Base-by-base conservation (phyloP, 192 early-diverging fungal species). In the Backusella psychrophila region DNA sequence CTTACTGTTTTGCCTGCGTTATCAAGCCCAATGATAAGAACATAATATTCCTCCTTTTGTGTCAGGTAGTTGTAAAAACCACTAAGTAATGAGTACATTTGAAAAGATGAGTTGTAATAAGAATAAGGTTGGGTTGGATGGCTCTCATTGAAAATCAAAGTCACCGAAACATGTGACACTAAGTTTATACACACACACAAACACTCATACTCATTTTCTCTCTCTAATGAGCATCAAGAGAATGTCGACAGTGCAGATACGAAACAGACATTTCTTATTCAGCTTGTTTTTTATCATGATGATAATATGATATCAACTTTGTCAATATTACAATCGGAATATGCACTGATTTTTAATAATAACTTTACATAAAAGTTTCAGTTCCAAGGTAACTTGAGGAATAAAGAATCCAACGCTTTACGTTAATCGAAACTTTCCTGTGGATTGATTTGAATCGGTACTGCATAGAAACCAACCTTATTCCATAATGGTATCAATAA, bases 11-110 rank as follows among this genome's bases (percentile, higher is more conserved):
- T 99, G 59, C 97, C 97, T n/a, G 96, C 94, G 82, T 96, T 95
- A 79, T 99, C 97, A 26, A 98, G 90, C 35, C 97, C 97, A 38
- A 99, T 84, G 68, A 99, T 94, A n/a, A 99, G 88, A 63, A 98
- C 90, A 71, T 92, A 95, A 86, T 91, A 99, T 76, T 97, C 95
- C 81, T 98, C 96, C 75, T 90, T 94, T 67, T 91, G 86, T 46
- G 94, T 97, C 72, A 93, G 87, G 78, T 97, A 93, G 77, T 91
- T 87, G 83, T 99, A 98, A 19, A 96, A 88, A 26, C 96, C 97
- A 65, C 90, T 91, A 12, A 98, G 82, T 63, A 99, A 89, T 34
- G 97, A 93, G 84, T 95, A 98, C 97, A 99, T 99, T 46, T 49
- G 71, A 36, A 44, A 70, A 17, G 21, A 72, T 36, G 31, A 69